A percentile compares a stretch with the other conserved stretches of the same genome.
phyloP scores from a whole-genome alignment of 495 filamentous ascomycete species.

The Penicillium psychrofluorescens region DNA sequence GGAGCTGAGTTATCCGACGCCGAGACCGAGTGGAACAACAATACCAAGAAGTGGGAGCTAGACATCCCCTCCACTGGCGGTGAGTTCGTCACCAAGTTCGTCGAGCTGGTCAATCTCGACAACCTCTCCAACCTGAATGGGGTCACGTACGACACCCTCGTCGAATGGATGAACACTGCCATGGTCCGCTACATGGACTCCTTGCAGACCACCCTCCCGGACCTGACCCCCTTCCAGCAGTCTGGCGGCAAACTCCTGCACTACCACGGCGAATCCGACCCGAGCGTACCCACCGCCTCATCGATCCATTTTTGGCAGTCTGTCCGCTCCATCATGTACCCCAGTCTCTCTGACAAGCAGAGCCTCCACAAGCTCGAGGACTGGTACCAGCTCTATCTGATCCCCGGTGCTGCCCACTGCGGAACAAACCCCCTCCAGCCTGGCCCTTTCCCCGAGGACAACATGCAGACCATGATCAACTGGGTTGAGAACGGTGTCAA shows the following conservation, averaged over 20 bases:
- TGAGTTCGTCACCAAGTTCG: constrained; percentile 18
- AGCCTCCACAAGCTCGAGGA: constrained; percentile 31
- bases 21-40: constrained; percentile 12
- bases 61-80: constrained; percentile 16
- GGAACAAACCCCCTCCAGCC: constrained; percentile 28
- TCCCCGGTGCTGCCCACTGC: constrained; percentile 48
- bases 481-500: constrained; percentile 44
- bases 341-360: constrained; percentile 24
- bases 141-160: constrained; percentile 43
- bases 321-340: constrained; percentile 44
- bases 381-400: constrained; percentile 45
- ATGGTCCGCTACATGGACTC: constrained; percentile 21
- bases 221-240: constrained; percentile 34
- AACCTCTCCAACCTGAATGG: constrained; percentile 26
- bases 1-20: constrained; percentile 22
- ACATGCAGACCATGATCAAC: constrained; percentile 33
- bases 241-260: constrained; percentile 46
- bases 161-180: constrained; percentile 35
- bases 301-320: constrained; percentile 44
- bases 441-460: constrained; percentile 38
- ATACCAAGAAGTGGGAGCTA: constrained; percentile 12
- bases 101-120: constrained; percentile 17
- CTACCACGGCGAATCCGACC: constrained; percentile 46
- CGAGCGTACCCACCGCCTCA: constrained; percentile 36
- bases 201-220: constrained; percentile 32